Evolutionary conservation across 2,329 filamentous ascomycete species (phyloP), one percentile per base, ranked within the genome.

Genomic region (Aspergillus phoenicis): DNA sequence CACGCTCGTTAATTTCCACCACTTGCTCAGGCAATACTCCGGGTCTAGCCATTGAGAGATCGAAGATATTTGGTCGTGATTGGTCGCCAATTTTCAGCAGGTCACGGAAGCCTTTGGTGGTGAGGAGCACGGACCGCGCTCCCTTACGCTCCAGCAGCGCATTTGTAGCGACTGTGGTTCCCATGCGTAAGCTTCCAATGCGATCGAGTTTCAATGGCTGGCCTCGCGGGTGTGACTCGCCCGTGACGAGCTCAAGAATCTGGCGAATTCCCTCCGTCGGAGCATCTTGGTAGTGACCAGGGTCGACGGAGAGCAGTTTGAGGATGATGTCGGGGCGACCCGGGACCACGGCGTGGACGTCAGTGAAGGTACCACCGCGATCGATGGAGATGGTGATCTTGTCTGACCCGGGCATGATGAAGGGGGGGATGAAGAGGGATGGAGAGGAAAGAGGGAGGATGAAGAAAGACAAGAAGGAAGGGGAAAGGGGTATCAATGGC

Each of bases 161-260:
- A 75, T 97, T 97, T 0, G 93, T 97, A 5, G 93, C 93, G 11
- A 97, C 93, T 0, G 93, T 97, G 3, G 93, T 97, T 55, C 93
- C 93, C 93, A 97, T 97, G 56, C 93, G 88, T 70, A 97, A 94
- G 36, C 70, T 73, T 22, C 73, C 73, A 53, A 77, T 76, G 13
- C 67, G 70, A 41, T 72, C 71, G n/a, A 77, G 68, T 62, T 75
- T 72, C 54, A 77, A 55, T 17, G 72, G 75, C 43, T 71, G 58
- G 11, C 75, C 75, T 17, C 77, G 69, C 0, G 76, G 76, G 59
- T 75, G 68, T 28, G 73, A 43, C 49, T 75, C 64, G 13, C 75
- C 75, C 0, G 75, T 77, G 3, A 72, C 75, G 24, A 73, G 65
- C 67, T 79, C 77, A 20, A 77, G 64, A 17, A 91, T 91, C 70